Evolutionary conservation across 495 filamentous ascomycete genomes (phyloP).

Genomic region (Neurospora pannonica): DNA sequence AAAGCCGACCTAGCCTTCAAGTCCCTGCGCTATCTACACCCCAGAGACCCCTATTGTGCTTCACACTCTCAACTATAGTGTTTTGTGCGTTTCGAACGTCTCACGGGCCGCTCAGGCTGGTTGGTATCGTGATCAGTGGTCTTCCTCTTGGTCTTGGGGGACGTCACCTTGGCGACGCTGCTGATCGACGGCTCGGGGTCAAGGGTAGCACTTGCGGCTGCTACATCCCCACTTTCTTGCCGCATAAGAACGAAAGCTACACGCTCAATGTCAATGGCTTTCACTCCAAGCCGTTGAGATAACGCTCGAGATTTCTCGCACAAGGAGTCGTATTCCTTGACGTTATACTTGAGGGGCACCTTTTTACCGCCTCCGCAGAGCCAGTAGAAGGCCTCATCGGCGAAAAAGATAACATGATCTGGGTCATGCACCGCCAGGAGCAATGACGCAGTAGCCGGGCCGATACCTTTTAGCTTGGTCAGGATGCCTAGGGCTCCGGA

Average conservation of each 20-base stretch:
- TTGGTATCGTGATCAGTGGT: conserved; percentile 6
- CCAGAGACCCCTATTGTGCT: background rate
- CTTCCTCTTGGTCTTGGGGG: conserved; percentile 25
- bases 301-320: conserved; percentile 36
- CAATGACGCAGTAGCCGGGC: conserved; percentile 64
- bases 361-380: conserved; percentile 40
- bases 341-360: conserved; percentile 50
- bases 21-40: background rate
- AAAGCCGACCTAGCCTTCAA: background rate
- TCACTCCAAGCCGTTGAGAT: conserved; percentile 40
- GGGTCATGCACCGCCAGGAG: conserved; percentile 54
- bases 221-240: conserved; percentile 7
- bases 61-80: background rate
- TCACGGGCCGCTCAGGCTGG: conserved; percentile 8
- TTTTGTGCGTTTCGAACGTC: conserved; percentile 25
- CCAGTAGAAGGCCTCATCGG: conserved; percentile 67
- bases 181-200: background rate
- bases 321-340: conserved; percentile 52
- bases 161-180: conserved; percentile 2
- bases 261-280: conserved; percentile 53
- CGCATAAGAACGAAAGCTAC: conserved; percentile 56
- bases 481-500: conserved; percentile 41
- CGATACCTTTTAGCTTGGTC: conserved; percentile 50
- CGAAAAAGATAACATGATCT: conserved; percentile 57
- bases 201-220: conserved; percentile 2